Base-by-base conservation (phyloP, 2,329 filamentous ascomycete genomes). In the Penicillium crustosum region DNA sequence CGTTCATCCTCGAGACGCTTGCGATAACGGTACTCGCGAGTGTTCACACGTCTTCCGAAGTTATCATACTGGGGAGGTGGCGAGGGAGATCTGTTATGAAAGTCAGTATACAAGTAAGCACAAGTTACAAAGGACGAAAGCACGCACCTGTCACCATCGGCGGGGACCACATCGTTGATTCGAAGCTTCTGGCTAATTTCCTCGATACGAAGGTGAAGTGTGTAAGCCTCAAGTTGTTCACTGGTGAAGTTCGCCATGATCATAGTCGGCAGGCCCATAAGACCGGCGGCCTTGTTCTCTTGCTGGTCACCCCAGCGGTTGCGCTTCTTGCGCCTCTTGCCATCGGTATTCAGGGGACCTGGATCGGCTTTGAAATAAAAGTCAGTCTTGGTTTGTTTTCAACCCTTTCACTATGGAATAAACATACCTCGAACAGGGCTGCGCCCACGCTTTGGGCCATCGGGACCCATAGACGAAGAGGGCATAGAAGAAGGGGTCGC, bases 151-250 rank as follows among this genome's bases (percentile, higher is more conserved):
- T 97, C 93, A 68, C 92, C 93, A 79, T 97, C 94, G 68, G 91
- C 91, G 58, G 94, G 94, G 61, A 99, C 94, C 54, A 99, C 94
- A 82, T 99, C 94, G 80, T 97, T 95, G 77, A 99, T 99, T 72
- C 93, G 89, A 67, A 99, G 86, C 84, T 99, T 99, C 81, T 99
- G 93, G 74, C 92, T 97, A 72, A 99, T 99, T 78, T 99, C 94
- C 77, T 99, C 93, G 72, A 99, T 97, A 72, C 94, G 91, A 71
- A 99, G 81, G 79, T 99, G 93, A 66, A 97, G 82, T 23, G 93
- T 94, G 75, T 99, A 99, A 21, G 94, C 94, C 75, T 99, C 94
- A 55, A 97, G 86, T 82, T 99, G 94, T 78, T 99, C 94, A 73
- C 89, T 93, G 55, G 94, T 99, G 92, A 99, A 99, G 78, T 93